phyloP scores from a whole-genome alignment of 345 rosid species.

The Murraya paniculata region DNA sequence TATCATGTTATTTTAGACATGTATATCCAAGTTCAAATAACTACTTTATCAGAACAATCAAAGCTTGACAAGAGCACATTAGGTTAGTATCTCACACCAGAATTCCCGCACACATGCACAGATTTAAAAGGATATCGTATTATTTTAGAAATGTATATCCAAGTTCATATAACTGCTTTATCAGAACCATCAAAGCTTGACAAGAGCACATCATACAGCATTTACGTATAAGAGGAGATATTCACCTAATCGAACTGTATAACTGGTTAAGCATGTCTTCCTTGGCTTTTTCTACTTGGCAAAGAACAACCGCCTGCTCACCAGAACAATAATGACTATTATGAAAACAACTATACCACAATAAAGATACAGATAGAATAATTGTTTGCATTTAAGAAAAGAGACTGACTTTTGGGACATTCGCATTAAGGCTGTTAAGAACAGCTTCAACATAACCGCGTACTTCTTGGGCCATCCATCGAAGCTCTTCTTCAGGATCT shows the following conservation, averaged over 20 bases:
- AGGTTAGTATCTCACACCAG: too few species aligned
- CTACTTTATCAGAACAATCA: background rate
- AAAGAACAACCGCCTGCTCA: constrained; percentile 94
- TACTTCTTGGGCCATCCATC: constrained; percentile 99
- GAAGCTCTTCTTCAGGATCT: constrained; percentile 98
- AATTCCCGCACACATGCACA: background rate
- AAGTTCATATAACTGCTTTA: background rate
- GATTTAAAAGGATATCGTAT: background rate
- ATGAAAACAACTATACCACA: constrained; percentile 6
- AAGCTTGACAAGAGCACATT: background rate
- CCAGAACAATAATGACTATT: constrained; percentile 18
- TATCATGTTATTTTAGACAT: background rate
- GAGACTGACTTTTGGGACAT: constrained; percentile 80
- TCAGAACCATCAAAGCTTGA: background rate
- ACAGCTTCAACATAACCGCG: constrained; percentile 99
- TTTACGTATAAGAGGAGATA: background rate
- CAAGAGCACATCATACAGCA: background rate
- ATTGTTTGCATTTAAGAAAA: constrained; percentile 8
- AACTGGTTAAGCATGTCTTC: constrained; percentile 98
- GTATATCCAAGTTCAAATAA: background rate
- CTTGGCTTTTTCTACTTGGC: constrained; percentile 98
- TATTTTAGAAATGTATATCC: background rate
- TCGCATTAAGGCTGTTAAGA: constrained; percentile 97
- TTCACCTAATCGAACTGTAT: constrained; percentile 85
- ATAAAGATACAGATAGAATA: constrained; percentile 1